Evolutionary conservation across 768 basidiomycete species (phyloP), one percentile per base, ranked within the genome.

Genomic region (Macrolepiota albuminosa): DNA sequence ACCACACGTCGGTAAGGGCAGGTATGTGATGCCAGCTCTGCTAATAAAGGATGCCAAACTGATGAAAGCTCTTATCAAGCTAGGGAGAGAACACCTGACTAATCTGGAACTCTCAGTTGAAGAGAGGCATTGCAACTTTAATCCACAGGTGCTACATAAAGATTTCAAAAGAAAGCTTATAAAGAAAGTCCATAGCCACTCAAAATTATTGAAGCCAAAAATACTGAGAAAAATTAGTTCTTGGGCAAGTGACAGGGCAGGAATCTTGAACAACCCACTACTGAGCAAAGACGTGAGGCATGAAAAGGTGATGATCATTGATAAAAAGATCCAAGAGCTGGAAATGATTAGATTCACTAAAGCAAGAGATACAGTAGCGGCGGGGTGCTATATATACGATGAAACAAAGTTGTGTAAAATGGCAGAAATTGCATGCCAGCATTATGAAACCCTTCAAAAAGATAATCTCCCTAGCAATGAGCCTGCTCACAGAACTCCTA

Each of bases 401-500:
- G 64, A 67, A 52, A 66, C 58, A 3, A 42, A 56, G 0, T 70
- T 73, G 0, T 8, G 59, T 0, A 54, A 70, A n/a, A 78, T 78
- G 76, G 70, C 73, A 0, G 56, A 73, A 0, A 54, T 76, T 0
- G 71, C 73, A 0, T 56, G 53, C 21, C 26, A 67, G 14, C 67
- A 73, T 51, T 72, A 76, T 51, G 55, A 70, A 0, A 11, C 64
- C 0, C 66, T 77, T 0, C 74, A 78, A 51, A 16, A 57, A 21
- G 8, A 31, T 1, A 10, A 34, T 11, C 0, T n/a, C 5, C 37
- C 36, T 21, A 21, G 21, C 21, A 21, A 21, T 21, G 21, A 21
- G 21, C 21, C 21, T 21, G 21, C 21, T 21, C 1, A 21, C 21
- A 21, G 21, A 21, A 21, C 21, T 21, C 21, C 21, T 21, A 21